phyloP scores from a whole-genome alignment of 148 eudicot species.

The Amaranthus palmeri region DNA sequence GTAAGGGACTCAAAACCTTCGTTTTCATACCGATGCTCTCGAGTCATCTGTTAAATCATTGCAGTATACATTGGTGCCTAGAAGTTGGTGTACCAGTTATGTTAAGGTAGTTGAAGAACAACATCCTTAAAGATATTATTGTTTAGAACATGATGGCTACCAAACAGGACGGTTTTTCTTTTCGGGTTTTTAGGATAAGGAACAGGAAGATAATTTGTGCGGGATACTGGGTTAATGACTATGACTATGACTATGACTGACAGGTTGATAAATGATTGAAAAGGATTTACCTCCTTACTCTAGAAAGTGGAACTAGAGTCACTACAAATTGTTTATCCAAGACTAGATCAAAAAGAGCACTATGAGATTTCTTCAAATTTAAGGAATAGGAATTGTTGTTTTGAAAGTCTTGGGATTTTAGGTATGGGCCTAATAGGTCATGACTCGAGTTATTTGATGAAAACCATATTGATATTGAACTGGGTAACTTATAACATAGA shows the following conservation, averaged over 20 bases:
- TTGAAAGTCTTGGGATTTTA: no score
- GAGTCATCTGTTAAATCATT: slow-evolving; percentile 20
- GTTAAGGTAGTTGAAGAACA: slow-evolving; percentile 20
- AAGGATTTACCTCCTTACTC: slow-evolving; percentile 30
- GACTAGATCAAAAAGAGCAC: neutral
- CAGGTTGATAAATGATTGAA: slow-evolving; percentile 10
- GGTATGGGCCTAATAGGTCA: no score
- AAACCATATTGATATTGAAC: no score
- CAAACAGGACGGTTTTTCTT: neutral
- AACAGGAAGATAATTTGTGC: neutral
- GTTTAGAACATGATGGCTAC: slow-evolving; percentile 5
- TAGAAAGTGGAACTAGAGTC: slow-evolving; percentile 25
- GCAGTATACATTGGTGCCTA: slow-evolving; percentile 2
- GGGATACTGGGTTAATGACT: neutral
- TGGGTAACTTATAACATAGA: no score
- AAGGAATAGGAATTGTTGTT: neutral
- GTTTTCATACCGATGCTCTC: neutral
- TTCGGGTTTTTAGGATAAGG: neutral
- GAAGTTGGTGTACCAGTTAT: neutral
- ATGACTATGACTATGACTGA: neutral
- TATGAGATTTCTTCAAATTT: neutral
- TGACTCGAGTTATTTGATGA: no score
- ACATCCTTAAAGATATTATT: slow-evolving; percentile 17
- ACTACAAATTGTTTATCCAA: slow-evolving; percentile 3
- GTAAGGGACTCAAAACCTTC: slow-evolving; percentile 18